phyloP scores from a whole-genome alignment of 129 eudicot species.

The Artemisia tridentata region DNA sequence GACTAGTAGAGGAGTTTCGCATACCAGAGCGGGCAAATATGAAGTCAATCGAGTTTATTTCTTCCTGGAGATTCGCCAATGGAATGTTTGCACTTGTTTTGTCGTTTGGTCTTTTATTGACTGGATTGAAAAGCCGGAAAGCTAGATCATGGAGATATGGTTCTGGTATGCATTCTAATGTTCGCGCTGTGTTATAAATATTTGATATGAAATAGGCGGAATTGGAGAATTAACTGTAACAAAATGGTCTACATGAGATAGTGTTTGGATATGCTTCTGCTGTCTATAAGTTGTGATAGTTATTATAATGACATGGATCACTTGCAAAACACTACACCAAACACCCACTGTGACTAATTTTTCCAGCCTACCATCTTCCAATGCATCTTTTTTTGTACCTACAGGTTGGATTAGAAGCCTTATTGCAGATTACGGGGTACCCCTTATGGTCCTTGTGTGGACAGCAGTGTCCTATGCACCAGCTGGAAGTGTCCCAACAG shows the following conservation, averaged over 20 bases:
- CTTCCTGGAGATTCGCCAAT: slow-evolving; percentile 96
- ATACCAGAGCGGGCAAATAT: slow-evolving; percentile 60
- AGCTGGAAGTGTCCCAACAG: slow-evolving; percentile 63
- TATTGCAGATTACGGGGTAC: slow-evolving; percentile 96
- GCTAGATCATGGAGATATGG: slow-evolving; percentile 99
- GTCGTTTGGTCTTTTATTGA: slow-evolving; percentile 85
- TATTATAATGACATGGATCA: no score
- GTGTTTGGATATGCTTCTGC: no score
- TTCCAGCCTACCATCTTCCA: neutral
- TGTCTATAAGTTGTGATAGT: no score
- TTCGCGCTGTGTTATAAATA: no score
- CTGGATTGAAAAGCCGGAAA: slow-evolving; percentile 87
- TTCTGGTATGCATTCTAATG: slow-evolving; percentile 45
- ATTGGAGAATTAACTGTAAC: neutral
- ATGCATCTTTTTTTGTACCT: neutral
- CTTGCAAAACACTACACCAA: no score
- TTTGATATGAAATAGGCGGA: no score
- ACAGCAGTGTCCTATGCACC: slow-evolving; percentile 90
- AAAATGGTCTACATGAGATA: no score
- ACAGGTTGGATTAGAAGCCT: slow-evolving; percentile 88
- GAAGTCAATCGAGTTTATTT: slow-evolving; percentile 42
- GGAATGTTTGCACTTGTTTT: slow-evolving; percentile 98
- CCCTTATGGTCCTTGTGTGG: slow-evolving; percentile 92
- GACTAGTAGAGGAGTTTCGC: slow-evolving; percentile 87
- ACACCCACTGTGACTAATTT: neutral